phyloP scores from a whole-genome alignment of 2,329 filamentous ascomycete genomes.

The Ophiocordyceps camponoti-saundersi region DNA sequence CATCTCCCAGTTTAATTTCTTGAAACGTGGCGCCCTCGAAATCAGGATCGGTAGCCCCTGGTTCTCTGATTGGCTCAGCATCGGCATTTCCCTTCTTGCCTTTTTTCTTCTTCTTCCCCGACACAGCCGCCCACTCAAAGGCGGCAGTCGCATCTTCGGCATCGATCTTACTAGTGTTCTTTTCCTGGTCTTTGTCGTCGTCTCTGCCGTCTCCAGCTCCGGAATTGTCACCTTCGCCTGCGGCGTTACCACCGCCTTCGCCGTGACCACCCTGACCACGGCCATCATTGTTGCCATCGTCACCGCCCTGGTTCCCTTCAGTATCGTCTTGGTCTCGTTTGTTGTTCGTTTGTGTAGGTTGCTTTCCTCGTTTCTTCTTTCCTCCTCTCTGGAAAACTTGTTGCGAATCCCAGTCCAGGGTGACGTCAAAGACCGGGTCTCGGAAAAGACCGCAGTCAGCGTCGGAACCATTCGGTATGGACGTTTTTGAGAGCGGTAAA shows the following conservation, averaged over 20 bases:
- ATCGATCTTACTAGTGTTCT: slow-evolving; percentile 14
- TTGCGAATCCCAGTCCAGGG: slow-evolving; percentile 7
- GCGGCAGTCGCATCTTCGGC: slow-evolving; percentile 19
- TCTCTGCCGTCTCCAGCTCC: not conserved
- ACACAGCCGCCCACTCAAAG: slow-evolving; percentile 14
- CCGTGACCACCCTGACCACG: slow-evolving; percentile 1
- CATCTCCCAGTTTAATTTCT: slow-evolving; percentile 49
- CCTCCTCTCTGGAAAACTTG: slow-evolving; percentile 3
- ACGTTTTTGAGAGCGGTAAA: not conserved
- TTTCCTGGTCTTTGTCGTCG: slow-evolving; percentile 3
- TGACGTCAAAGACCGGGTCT: slow-evolving; percentile 8
- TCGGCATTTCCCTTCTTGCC: slow-evolving; percentile 9
- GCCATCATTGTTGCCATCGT: slow-evolving; percentile 2
- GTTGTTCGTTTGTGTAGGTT: slow-evolving; percentile 1
- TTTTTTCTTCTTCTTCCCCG: slow-evolving; percentile 27
- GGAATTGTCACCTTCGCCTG: not conserved
- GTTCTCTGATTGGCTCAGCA: slow-evolving; percentile 11
- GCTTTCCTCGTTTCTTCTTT: slow-evolving; percentile 6
- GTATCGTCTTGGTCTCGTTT: slow-evolving; percentile 3
- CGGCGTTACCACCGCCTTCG: slow-evolving; percentile 1
- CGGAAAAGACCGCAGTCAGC: slow-evolving; percentile 4
- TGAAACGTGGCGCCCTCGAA: slow-evolving; percentile 39
- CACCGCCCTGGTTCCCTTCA: slow-evolving; percentile 3
- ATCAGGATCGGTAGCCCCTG: slow-evolving; percentile 15
- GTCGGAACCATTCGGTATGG: not conserved